A percentile compares a stretch with the other conserved stretches of the same genome.
Evolutionary conservation across 257 asterid genomes (phyloP).

Genomic region (Rhazya stricta): DNA sequence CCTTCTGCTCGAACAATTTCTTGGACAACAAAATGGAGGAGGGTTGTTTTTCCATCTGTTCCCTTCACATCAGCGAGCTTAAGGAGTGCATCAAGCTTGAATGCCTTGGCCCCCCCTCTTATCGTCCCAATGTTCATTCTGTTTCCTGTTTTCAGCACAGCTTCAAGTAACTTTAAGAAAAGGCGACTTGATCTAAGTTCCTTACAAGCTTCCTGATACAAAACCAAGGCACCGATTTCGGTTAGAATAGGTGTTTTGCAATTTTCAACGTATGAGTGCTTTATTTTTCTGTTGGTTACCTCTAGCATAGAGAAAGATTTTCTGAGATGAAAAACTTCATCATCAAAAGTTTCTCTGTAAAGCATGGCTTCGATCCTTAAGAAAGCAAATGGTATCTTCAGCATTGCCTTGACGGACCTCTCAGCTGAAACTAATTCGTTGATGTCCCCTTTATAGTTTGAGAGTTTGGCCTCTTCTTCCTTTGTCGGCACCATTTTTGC

Average conservation of each 20-base stretch:
- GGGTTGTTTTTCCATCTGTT: conserved; percentile 84
- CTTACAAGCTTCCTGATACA: conserved; percentile 76
- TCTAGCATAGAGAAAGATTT: conserved; percentile 85
- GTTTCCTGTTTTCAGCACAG: conserved; percentile 92
- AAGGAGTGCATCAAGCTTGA: conserved; percentile 89
- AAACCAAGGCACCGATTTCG: not conserved
- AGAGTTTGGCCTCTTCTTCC: conserved; percentile 75
- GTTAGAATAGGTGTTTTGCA: not conserved
- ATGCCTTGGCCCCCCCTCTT: conserved; percentile 92
- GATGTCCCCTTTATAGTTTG: conserved; percentile 63
- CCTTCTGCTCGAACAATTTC: conserved; percentile 91
- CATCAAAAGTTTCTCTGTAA: conserved; percentile 76
- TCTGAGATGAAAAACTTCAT: conserved; percentile 74
- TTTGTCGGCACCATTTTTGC: conserved; percentile 83
- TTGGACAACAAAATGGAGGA: conserved; percentile 92
- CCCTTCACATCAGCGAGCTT: conserved; percentile 91
- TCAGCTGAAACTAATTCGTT: conserved; percentile 78
- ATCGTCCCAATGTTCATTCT: conserved; percentile 89
- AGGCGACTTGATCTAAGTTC: conserved; percentile 90
- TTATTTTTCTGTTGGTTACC: conserved; percentile 30
- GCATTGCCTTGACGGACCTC: conserved; percentile 69
- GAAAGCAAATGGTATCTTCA: conserved; percentile 71
- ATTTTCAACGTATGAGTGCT: not conserved
- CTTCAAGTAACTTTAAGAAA: conserved; percentile 83
- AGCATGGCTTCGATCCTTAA: conserved; percentile 85